A percentile compares a stretch with the other conserved stretches of the same genome.
phyloP scores from a whole-genome alignment of 768 basidiomycete species.

The Russula ochroleuca region DNA sequence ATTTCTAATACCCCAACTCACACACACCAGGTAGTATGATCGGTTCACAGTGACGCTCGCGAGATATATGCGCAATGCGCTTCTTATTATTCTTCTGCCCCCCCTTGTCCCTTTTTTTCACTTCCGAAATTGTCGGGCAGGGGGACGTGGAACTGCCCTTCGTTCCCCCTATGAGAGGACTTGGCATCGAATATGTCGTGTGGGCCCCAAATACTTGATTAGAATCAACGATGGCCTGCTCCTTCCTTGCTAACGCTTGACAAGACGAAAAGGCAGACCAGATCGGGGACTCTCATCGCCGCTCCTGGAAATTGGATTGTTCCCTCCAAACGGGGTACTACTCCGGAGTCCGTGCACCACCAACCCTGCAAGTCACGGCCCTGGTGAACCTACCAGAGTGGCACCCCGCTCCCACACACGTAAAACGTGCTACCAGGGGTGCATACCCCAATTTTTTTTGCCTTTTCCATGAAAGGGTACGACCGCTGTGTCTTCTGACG shows the following conservation, averaged over 20 bases:
- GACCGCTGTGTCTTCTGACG: neutral
- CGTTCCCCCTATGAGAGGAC: neutral
- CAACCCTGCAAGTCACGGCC: neutral
- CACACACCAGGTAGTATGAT: slow-evolving; percentile 18
- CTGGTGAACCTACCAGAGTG: neutral
- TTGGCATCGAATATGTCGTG: neutral
- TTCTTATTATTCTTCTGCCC: neutral
- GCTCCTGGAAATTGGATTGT: slow-evolving; percentile 6
- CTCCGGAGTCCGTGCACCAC: neutral
- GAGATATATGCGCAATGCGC: neutral
- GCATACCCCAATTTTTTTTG: neutral
- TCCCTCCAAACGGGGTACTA: slow-evolving; percentile 3
- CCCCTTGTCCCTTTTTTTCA: neutral
- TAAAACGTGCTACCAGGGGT: slow-evolving; percentile 9
- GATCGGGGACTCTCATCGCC: slow-evolving; percentile 11
- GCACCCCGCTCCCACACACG: slow-evolving; percentile 6
- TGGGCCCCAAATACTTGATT: slow-evolving; percentile 1
- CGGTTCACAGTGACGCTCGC: neutral
- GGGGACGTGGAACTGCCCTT: neutral
- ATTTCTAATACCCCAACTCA: neutral
- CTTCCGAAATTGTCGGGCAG: slow-evolving; percentile 8
- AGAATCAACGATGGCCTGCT: slow-evolving; percentile 6
- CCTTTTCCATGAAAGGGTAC: neutral
- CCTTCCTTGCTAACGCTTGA: slow-evolving; percentile 7
- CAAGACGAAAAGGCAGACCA: neutral